Percentiles rank a stretch among this genome's conserved stretches.
Conservation (phyloP, 2,329 filamentous ascomycete genomes). For the Penicillium sp. region DNA sequence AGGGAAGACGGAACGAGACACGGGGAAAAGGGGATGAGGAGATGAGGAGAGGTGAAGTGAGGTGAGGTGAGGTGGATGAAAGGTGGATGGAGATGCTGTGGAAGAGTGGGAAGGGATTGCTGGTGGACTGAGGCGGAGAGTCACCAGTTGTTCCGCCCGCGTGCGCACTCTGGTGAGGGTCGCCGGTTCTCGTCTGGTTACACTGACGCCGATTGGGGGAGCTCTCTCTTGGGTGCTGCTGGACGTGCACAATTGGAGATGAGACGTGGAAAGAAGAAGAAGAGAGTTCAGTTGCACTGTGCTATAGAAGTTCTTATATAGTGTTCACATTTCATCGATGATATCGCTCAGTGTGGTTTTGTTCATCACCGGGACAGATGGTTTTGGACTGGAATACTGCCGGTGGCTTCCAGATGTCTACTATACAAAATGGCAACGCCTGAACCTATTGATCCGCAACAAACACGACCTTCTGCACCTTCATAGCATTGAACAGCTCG, state of each 20-base stretch:
- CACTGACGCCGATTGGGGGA: too few species aligned
- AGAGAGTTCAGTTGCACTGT: too few species aligned
- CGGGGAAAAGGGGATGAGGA: slow-evolving; percentile 14
- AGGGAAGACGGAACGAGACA: slow-evolving; percentile 15
- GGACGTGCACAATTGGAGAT: too few species aligned
- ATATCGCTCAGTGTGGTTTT: too few species aligned
- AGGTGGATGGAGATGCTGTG: slow-evolving; percentile 9
- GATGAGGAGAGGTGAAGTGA: slow-evolving; percentile 12
- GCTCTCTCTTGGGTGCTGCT: too few species aligned
- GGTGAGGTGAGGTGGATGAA: slow-evolving; percentile 3
- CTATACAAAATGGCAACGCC: not conserved
- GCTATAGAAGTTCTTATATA: too few species aligned
- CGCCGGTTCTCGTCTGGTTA: too few species aligned
- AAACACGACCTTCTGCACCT: slow-evolving; percentile 69
- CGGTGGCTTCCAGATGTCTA: not conserved
- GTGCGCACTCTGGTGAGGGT: too few species aligned
- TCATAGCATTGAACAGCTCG: slow-evolving; percentile 65
- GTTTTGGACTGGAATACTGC: too few species aligned
- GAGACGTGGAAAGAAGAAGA: too few species aligned
- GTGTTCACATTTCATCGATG: too few species aligned
- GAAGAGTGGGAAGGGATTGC: slow-evolving; percentile 18
- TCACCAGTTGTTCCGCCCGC: slow-evolving; percentile 5
- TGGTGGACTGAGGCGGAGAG: slow-evolving; percentile 20
- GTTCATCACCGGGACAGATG: too few species aligned
- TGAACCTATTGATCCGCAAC: slow-evolving; percentile 37